Evolutionary conservation across 1,284 basidiomycete genomes (phyloP), one percentile per base, ranked within the genome.

Genomic region (Chalciporus sp.): DNA sequence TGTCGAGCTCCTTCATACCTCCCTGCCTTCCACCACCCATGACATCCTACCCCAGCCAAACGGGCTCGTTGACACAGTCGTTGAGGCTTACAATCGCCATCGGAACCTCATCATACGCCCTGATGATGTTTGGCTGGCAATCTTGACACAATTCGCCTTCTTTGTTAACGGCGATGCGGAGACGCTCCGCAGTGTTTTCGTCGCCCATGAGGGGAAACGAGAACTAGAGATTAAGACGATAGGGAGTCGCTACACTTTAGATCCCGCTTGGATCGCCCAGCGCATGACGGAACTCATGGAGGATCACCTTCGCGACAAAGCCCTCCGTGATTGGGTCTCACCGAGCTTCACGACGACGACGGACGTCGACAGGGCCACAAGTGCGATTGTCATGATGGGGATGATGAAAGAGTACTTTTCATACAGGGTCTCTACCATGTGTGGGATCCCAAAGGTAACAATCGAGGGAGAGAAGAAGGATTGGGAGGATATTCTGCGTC

Each of bases 331-430:
- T 1, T 77, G 75, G 74, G 71, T 76, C 12, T 59, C 73, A 0
- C 77, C 77, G 0, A 61, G 67, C n/a, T 80, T 78, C 59, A 67
- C 72, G 1, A 79, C 76, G 0, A 78, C 70, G 4, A 78, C 76
- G 0, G 7, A 26, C 1, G 69, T 64, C n/a, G 81, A 82, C 48
- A 73, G 62, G 3, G 68, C 71, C 7, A 63, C 75, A 11, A 67
- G 63, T 42, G 64, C 75, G 2, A 66, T 75, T 6, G 53, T 74
- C n/a, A 71, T 76, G 73, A 76, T 79, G 75, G 60, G 72, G 2
- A 74, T 71, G 3, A 57, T 77, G 56, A 73, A 75, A 16, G 41
- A 60, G 56, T 78, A 75, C 55, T 78, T 78, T 57, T 42, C 51
- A 6, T 75, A 67, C 56, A 57, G 19, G 8, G 58, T 69, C 39